A percentile compares a stretch with the other conserved stretches of the same genome.
Conservation (phyloP, 1,284 basidiomycete genomes). For the Ustilago loliicola region DNA sequence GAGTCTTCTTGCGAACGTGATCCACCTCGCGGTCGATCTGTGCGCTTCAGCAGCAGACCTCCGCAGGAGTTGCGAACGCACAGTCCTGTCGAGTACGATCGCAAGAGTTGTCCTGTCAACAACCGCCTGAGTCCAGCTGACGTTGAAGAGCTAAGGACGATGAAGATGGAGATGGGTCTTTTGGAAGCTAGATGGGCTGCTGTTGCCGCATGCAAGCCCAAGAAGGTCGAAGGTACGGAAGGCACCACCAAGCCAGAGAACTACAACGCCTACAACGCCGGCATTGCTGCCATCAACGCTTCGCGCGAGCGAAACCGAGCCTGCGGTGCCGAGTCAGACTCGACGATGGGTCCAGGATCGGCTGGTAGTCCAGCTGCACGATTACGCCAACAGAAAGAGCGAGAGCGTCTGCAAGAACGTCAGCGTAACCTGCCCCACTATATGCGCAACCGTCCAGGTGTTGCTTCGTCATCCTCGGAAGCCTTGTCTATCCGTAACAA, state of each 20-base stretch:
- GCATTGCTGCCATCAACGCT: conserved; percentile 45
- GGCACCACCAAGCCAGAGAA: conserved; percentile 49
- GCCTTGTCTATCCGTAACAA: conserved; percentile 52
- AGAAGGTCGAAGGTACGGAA: conserved; percentile 45
- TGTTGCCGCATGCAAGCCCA: conserved; percentile 57
- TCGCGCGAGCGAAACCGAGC: conserved; percentile 28
- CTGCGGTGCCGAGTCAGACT: conserved; percentile 47
- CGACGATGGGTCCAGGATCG: conserved; percentile 40
- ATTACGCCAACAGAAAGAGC: conserved; percentile 50
- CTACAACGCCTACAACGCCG: conserved; percentile 53
- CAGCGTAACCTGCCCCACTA: conserved; percentile 47
- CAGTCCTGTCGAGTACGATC: conserved; percentile 69
- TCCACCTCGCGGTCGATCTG: conserved; percentile 46
- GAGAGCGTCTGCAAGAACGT: conserved; percentile 46
- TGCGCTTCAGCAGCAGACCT: conserved; percentile 64
- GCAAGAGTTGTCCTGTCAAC: conserved; percentile 65
- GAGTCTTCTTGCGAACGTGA: conserved; percentile 64
- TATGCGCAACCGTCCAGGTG: conserved; percentile 36
- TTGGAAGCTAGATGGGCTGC: conserved; percentile 67
- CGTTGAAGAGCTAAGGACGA: conserved; percentile 65
- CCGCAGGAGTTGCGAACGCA: conserved; percentile 66
- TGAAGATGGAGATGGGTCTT: conserved; percentile 68
- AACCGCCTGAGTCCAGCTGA: conserved; percentile 65
- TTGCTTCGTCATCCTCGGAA: conserved; percentile 25
- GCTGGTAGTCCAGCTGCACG: conserved; percentile 34